phyloP scores from a whole-genome alignment of 2,329 filamentous ascomycete species.

The Hypoxylon sp. region DNA sequence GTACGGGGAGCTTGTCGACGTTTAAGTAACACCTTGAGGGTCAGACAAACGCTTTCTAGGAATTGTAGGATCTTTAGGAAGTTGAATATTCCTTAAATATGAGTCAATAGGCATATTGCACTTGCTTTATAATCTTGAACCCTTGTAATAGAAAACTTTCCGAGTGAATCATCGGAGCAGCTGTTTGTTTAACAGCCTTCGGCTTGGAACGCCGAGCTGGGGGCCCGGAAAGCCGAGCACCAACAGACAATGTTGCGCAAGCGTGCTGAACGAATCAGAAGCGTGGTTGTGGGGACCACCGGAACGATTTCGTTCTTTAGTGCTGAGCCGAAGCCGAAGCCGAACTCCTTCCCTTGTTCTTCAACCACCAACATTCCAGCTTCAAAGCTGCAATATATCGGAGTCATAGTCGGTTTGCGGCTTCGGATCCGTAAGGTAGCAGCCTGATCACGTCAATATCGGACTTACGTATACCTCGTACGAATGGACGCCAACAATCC shows the following conservation, averaged over 20 bases:
- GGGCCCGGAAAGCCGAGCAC: conserved; percentile 16
- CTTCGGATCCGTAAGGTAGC: conserved; percentile 21
- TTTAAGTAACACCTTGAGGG: neutral
- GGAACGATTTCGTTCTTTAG: neutral
- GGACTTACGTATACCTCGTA: neutral
- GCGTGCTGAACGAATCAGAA: conserved; percentile 28
- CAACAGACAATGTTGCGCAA: conserved; percentile 1
- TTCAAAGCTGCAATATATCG: conserved; percentile 9
- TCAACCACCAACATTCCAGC: conserved; percentile 1
- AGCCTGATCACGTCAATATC: conserved; percentile 1
- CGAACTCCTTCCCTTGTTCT: conserved; percentile 42
- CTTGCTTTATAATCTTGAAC: conserved; percentile 3
- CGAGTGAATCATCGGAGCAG: conserved; percentile 1
- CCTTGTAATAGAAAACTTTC: neutral
- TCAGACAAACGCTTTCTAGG: neutral
- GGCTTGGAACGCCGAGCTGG: conserved; percentile 11
- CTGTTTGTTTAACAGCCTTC: conserved; percentile 9
- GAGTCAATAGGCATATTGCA: conserved; percentile 6
- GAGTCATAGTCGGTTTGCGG: conserved; percentile 19
- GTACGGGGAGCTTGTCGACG: neutral
- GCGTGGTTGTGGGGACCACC: conserved; percentile 9
- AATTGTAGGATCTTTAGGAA: neutral
- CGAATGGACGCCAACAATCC: conserved; percentile 20
- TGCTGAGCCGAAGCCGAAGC: conserved; percentile 52
- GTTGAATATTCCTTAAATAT: neutral